A percentile compares a stretch with the other conserved stretches of the same genome.
Conservation (phyloP, 1,284 basidiomycete species). For the Ceratobasidium sp. region DNA sequence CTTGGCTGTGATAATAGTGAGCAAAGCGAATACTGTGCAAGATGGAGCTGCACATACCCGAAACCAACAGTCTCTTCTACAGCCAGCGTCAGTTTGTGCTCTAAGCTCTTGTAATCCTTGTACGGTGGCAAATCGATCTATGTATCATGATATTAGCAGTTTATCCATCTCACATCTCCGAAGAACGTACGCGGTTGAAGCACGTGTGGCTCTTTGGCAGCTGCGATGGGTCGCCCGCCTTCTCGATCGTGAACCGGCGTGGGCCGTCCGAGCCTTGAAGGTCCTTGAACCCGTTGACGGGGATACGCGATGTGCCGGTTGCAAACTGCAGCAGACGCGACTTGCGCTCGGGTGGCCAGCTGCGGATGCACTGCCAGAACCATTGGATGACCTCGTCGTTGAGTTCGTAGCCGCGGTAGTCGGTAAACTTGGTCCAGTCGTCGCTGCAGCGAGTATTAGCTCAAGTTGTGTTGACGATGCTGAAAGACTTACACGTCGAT, state of each 20-base stretch:
- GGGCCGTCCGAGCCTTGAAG: slow-evolving; percentile 97
- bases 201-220: slow-evolving; percentile 69
- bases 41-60: slow-evolving; percentile 58
- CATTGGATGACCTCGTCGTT: slow-evolving; percentile 97
- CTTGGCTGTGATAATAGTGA: slow-evolving; percentile 36
- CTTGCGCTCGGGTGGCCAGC: slow-evolving; percentile 96
- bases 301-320: slow-evolving; percentile 95
- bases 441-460: slow-evolving; percentile 59
- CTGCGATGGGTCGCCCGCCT: slow-evolving; percentile 89
- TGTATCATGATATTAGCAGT: neutral
- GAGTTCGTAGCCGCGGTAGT: slow-evolving; percentile 83
- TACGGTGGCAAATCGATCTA: slow-evolving; percentile 87
- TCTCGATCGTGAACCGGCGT: slow-evolving; percentile 93
- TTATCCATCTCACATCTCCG: neutral
- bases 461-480: neutral
- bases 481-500: slow-evolving; percentile 80
- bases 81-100: slow-evolving; percentile 87
- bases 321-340: slow-evolving; percentile 94
- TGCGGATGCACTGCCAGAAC: slow-evolving; percentile 99
- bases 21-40: slow-evolving; percentile 18
- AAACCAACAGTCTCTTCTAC: slow-evolving; percentile 71
- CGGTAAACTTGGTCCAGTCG: slow-evolving; percentile 86
- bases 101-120: slow-evolving; percentile 85
- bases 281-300: slow-evolving; percentile 99
- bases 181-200: slow-evolving; percentile 70